Conservation (phyloP, 805 yeast genomes). For the Phaffomyces thermotolerans region DNA sequence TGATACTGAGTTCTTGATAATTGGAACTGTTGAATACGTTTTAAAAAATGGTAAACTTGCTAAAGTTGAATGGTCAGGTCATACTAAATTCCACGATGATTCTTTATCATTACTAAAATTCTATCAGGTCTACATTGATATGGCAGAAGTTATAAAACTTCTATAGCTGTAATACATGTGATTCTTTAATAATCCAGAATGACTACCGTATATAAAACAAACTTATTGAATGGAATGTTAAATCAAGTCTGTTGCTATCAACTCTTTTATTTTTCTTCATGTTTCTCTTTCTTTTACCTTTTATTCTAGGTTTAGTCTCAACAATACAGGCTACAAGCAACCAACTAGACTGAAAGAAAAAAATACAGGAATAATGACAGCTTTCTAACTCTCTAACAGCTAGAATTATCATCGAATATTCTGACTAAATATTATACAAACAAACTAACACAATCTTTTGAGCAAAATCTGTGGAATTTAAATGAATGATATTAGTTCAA, state of each 20-base stretch:
- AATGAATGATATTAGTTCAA: no score
- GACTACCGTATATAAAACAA: no score
- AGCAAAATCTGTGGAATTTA: no score
- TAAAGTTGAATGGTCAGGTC: not conserved
- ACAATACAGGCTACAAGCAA: no score
- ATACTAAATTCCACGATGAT: not conserved
- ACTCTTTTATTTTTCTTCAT: conserved; percentile 13
- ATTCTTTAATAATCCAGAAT: no score
- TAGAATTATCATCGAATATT: no score
- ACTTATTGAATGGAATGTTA: conserved; percentile 10
- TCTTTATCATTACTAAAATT: not conserved
- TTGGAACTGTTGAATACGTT: not conserved
- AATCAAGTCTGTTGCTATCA: conserved; percentile 23
- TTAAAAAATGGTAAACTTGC: not conserved
- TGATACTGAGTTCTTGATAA: not conserved
- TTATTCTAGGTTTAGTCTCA: not conserved
- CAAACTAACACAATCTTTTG: no score
- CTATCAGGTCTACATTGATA: conserved; percentile 1
- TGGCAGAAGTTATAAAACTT: not conserved
- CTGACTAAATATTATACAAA: no score
- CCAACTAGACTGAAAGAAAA: no score
- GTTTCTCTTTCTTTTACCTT: conserved; percentile 19
- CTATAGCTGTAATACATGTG: not conserved
- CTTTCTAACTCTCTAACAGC: no score
- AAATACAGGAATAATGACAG: no score